A percentile compares a stretch with the other conserved stretches of the same genome.
Evolutionary conservation across 1,139 yeast genomes (phyloP).

Genomic region (Yamadazyma dendronema): DNA sequence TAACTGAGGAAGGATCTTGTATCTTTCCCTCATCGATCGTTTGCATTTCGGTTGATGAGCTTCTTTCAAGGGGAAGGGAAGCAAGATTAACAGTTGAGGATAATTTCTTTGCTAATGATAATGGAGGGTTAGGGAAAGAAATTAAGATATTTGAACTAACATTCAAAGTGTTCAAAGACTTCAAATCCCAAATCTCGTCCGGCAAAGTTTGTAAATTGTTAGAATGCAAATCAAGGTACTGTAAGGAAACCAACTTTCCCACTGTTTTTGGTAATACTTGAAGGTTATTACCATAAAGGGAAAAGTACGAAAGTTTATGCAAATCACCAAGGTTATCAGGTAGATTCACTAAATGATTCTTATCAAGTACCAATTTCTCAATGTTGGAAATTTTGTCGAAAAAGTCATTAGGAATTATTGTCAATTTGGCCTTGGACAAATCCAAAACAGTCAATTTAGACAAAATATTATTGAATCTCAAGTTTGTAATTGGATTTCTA

Average conservation of each 20-base stretch:
- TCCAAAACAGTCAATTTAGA: slow-evolving; percentile 69
- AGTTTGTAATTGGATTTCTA: slow-evolving; percentile 75
- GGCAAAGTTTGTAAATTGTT: slow-evolving; percentile 79
- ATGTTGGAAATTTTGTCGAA: slow-evolving; percentile 61
- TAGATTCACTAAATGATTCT: slow-evolving; percentile 75
- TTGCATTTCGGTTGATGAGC: slow-evolving; percentile 4
- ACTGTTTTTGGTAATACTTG: slow-evolving; percentile 70
- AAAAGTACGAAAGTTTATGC: slow-evolving; percentile 58
- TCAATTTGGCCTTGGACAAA: slow-evolving; percentile 76
- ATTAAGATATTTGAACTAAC: slow-evolving; percentile 77
- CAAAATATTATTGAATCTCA: slow-evolving; percentile 57
- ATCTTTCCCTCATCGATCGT: slow-evolving; percentile 6
- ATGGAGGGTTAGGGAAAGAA: slow-evolving; percentile 60
- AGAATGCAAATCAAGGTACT: slow-evolving; percentile 76
- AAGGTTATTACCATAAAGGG: slow-evolving; percentile 73
- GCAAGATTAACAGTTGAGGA: slow-evolving; percentile 31
- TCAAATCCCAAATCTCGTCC: slow-evolving; percentile 64
- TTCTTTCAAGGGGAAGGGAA: neutral
- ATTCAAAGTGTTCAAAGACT: slow-evolving; percentile 59
- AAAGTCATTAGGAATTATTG: slow-evolving; percentile 67
- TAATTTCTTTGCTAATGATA: slow-evolving; percentile 33
- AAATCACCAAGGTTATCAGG: slow-evolving; percentile 70
- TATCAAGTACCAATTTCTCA: slow-evolving; percentile 74
- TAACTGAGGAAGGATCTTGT: neutral
- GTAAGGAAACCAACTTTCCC: slow-evolving; percentile 58